Conservation (phyloP, 345 rosid species). For the Populus ilicifolia region DNA sequence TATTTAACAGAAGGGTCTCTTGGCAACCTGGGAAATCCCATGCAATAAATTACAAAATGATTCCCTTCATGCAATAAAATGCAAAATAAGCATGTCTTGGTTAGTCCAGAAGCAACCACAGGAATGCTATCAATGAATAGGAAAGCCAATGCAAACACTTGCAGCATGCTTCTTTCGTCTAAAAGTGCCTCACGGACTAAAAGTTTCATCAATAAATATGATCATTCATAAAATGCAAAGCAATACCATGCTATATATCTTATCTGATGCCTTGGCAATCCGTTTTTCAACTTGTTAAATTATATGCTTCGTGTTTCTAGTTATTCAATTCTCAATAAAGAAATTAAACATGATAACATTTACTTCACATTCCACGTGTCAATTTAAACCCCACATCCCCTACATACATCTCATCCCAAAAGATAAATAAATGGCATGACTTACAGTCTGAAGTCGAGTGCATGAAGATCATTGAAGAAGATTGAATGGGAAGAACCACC, state of each 20-base stretch:
- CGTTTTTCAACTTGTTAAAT: neutral
- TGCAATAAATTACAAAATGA: neutral
- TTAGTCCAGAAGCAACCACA: neutral
- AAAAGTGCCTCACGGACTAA: neutral
- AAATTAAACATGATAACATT: neutral
- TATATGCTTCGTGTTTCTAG: neutral
- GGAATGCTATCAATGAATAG: neutral
- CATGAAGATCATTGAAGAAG: conserved; percentile 87
- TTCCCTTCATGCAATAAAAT: neutral
- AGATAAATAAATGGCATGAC: conserved; percentile 18
- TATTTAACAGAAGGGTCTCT: conserved; percentile 75
- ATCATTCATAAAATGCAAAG: neutral
- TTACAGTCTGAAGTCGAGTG: conserved; percentile 84
- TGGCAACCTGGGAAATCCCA: conserved; percentile 51
- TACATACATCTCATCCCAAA: neutral
- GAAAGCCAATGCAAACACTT: neutral
- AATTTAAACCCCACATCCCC: neutral
- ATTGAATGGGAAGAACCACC: conserved; percentile 97
- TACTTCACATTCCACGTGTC: neutral
- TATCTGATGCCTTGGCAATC: neutral
- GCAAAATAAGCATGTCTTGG: neutral
- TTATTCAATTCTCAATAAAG: neutral
- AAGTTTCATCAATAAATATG: neutral
- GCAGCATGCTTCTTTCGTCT: neutral
- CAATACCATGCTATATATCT: neutral